Percentiles rank a stretch among this genome's conserved stretches.
These are phyloP conservation scores for Excoecaria agallocha DNA, from an alignment of 345 rosid genomes.

Conservation along the genomic window DNA sequence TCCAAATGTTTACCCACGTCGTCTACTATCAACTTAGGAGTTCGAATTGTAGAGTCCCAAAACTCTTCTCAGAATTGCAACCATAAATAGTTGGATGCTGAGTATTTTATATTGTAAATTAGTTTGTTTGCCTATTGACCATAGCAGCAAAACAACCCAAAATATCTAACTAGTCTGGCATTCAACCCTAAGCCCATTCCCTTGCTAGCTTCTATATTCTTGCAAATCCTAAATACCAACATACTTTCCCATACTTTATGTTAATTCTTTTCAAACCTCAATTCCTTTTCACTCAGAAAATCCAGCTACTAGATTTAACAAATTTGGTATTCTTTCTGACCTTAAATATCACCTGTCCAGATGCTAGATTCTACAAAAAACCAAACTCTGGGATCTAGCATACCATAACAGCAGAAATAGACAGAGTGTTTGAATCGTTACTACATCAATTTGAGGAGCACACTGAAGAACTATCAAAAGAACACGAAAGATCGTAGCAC, in stretches of 20 bases:
- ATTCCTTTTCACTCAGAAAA: not conserved
- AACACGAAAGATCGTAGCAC: not conserved
- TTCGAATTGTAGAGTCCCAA: not conserved
- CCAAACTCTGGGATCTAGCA: too few relatives aligned
- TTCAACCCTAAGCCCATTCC: not conserved
- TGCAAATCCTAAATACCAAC: not conserved
- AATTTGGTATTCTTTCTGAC: not conserved
- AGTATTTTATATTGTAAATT: not conserved
- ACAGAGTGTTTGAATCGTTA: too few relatives aligned
- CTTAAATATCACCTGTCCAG: not conserved
- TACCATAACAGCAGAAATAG: too few relatives aligned
- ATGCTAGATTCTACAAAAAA: too few relatives aligned
- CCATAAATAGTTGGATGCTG: not conserved
- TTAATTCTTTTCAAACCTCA: slow-evolving; percentile 1
- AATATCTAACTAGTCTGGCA: not conserved
- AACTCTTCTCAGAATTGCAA: not conserved
- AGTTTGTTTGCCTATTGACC: not conserved
- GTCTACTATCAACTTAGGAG: not conserved
- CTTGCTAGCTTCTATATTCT: not conserved
- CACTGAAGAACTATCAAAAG: too few relatives aligned
- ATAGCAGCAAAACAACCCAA: not conserved
- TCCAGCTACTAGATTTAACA: not conserved
- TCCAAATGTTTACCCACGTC: not conserved
- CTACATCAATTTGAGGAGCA: too few relatives aligned
- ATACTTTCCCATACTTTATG: not conserved